Conservation (phyloP, 768 basidiomycete genomes). For the Chlorophyllum brunneum region DNA sequence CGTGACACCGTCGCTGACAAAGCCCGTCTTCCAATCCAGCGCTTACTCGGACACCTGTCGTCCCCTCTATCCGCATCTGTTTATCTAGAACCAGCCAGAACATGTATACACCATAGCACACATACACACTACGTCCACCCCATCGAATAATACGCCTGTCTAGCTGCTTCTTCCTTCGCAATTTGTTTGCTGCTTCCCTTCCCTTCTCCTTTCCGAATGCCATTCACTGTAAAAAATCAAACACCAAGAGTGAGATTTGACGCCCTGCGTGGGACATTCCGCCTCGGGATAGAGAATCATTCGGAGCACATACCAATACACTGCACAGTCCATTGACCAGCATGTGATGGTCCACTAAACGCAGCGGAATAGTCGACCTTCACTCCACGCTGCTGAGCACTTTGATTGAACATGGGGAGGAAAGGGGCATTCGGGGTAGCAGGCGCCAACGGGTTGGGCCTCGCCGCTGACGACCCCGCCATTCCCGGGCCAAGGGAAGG, state of each 20-base stretch:
- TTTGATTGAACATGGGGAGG: constrained; percentile 73
- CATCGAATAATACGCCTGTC: constrained; percentile 68
- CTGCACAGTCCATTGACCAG: constrained; percentile 60
- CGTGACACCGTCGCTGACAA: constrained; percentile 12
- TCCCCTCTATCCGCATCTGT: not conserved
- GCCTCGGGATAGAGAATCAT: constrained; percentile 11
- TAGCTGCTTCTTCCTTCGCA: constrained; percentile 76
- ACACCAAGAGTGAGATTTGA: constrained; percentile 5
- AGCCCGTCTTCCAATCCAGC: not conserved
- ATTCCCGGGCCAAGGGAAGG: constrained; percentile 8
- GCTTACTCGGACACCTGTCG: not conserved
- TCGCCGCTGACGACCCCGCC: constrained; percentile 13
- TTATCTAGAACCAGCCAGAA: not conserved
- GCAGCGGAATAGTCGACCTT: constrained; percentile 55
- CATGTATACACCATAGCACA: not conserved
- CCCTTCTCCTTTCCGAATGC: constrained; percentile 63
- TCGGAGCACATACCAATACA: constrained; percentile 65
- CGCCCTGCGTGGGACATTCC: constrained; percentile 1
- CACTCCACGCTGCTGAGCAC: constrained; percentile 61
- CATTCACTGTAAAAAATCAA: constrained; percentile 66
- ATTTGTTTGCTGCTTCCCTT: constrained; percentile 66
- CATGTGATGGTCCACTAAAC: constrained; percentile 64
- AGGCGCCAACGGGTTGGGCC: constrained; percentile 55
- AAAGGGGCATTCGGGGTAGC: constrained; percentile 64
- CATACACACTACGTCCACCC: constrained; percentile 52